These are phyloP conservation scores for Alternaria longipes DNA, from an alignment of 2,329 filamentous ascomycete genomes.

Conservation along the genomic window DNA sequence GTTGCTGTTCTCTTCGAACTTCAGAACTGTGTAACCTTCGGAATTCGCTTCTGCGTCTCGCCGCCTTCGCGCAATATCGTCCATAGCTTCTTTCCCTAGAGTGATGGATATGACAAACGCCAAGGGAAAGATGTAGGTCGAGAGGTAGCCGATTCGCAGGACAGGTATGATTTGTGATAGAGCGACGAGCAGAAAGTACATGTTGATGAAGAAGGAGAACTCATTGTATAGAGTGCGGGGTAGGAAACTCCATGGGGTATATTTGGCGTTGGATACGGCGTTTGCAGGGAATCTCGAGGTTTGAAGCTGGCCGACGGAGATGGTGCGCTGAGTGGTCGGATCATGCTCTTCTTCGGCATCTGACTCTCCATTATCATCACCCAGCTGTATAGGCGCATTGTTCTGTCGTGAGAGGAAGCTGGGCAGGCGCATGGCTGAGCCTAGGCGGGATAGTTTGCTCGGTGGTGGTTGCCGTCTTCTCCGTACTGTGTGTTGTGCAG, in stretches of 20 bases:
- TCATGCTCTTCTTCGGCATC: slow-evolving; percentile 60
- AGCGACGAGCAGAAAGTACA: slow-evolving; percentile 96
- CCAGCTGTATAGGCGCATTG: slow-evolving; percentile 37
- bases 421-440: slow-evolving; percentile 69
- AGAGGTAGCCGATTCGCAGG: slow-evolving; percentile 90
- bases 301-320: slow-evolving; percentile 79
- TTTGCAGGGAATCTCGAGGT: slow-evolving; percentile 84
- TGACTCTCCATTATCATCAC: slow-evolving; percentile 45
- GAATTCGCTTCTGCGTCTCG: slow-evolving; percentile 95
- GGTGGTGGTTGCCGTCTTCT: slow-evolving; percentile 36
- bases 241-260: slow-evolving; percentile 92
- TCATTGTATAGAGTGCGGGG: slow-evolving; percentile 97
- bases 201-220: slow-evolving; percentile 99
- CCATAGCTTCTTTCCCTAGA: slow-evolving; percentile 92
- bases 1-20: slow-evolving; percentile 68
- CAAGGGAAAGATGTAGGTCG: slow-evolving; percentile 91
- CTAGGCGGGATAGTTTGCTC: slow-evolving; percentile 56
- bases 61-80: slow-evolving; percentile 86
- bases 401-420: slow-evolving; percentile 65
- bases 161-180: slow-evolving; percentile 91
- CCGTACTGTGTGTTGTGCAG: slow-evolving; percentile 46
- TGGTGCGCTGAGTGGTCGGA: slow-evolving; percentile 74
- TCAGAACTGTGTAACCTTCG: slow-evolving; percentile 82
- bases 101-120: slow-evolving; percentile 93
- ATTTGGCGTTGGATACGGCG: slow-evolving; percentile 95